Evolutionary conservation across 2,329 filamentous ascomycete species (phyloP).

Genomic region (Fusarium irregulare): DNA sequence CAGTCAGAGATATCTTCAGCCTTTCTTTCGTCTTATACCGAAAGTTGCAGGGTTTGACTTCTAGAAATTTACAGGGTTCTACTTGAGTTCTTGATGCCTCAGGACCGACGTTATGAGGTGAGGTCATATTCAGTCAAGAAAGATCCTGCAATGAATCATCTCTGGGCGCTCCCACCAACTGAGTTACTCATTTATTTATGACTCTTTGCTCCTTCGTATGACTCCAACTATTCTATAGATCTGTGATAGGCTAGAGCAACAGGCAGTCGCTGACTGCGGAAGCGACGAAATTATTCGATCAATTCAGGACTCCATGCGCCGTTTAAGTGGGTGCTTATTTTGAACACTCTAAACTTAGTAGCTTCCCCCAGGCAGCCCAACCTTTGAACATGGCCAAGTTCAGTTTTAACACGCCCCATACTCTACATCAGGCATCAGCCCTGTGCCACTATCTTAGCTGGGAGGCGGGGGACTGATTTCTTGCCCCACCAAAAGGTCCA

Average conservation of each 20-base stretch:
- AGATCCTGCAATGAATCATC: background rate
- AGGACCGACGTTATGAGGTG: slow-evolving; percentile 18
- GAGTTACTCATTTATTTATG: slow-evolving; percentile 16
- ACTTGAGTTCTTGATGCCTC: slow-evolving; percentile 41
- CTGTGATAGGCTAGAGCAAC: slow-evolving; percentile 7
- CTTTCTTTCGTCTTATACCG: slow-evolving; percentile 27
- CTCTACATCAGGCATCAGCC: slow-evolving; percentile 24
- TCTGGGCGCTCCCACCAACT: background rate
- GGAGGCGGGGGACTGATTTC: slow-evolving; percentile 39
- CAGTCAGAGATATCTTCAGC: slow-evolving; percentile 30
- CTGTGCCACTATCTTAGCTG: slow-evolving; percentile 24
- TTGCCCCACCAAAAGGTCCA: slow-evolving; percentile 55
- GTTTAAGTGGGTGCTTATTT: background rate
- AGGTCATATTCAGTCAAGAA: slow-evolving; percentile 2
- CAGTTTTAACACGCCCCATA: slow-evolving; percentile 26
- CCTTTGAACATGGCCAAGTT: slow-evolving; percentile 19
- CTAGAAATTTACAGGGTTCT: slow-evolving; percentile 11
- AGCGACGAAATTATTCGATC: background rate
- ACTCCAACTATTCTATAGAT: slow-evolving; percentile 20
- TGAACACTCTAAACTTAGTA: background rate
- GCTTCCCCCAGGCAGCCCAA: slow-evolving; percentile 5
- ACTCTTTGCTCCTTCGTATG: slow-evolving; percentile 32
- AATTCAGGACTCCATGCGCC: background rate
- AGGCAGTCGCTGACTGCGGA: background rate
- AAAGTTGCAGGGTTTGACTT: slow-evolving; percentile 7